These are phyloP conservation scores for Helianthus tuberosus DNA, from an alignment of 129 eudicot species.

Conservation along the genomic window DNA sequence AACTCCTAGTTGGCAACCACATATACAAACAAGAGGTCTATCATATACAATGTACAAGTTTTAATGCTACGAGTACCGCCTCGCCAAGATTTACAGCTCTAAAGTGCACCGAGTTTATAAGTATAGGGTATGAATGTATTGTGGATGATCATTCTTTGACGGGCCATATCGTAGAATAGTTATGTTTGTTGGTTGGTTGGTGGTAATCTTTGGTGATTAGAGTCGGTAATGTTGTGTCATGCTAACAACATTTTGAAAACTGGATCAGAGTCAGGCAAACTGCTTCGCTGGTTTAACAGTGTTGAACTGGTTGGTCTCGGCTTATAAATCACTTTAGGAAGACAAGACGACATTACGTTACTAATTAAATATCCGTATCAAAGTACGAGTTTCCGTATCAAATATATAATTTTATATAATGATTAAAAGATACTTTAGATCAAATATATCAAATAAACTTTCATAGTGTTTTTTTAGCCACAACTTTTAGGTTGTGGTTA, in stretches of 20 bases:
- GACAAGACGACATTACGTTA: not conserved
- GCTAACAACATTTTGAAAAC: not conserved
- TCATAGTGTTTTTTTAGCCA: not conserved
- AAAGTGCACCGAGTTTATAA: not conserved
- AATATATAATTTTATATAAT: not conserved
- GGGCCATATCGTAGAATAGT: not conserved
- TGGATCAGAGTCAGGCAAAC: too few relatives aligned
- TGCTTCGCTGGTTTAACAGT: too few relatives aligned
- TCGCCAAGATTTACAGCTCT: not conserved
- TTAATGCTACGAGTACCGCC: not conserved
- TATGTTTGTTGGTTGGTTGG: not conserved
- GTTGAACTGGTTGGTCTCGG: too few relatives aligned
- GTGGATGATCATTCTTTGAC: not conserved
- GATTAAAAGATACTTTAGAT: not conserved
- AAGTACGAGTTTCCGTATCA: not conserved
- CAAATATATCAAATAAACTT: not conserved
- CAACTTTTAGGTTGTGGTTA: not conserved
- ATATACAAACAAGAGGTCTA: slow-evolving; percentile 13
- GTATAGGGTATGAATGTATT: not conserved
- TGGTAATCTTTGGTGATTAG: not conserved
- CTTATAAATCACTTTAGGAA: not conserved
- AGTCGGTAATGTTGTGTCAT: not conserved
- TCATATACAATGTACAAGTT: slow-evolving; percentile 5
- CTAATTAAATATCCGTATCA: not conserved
- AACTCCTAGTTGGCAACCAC: slow-evolving; percentile 26